Base-by-base conservation (phyloP, 2,329 filamentous ascomycete genomes). In the Tolypocladium album region DNA sequence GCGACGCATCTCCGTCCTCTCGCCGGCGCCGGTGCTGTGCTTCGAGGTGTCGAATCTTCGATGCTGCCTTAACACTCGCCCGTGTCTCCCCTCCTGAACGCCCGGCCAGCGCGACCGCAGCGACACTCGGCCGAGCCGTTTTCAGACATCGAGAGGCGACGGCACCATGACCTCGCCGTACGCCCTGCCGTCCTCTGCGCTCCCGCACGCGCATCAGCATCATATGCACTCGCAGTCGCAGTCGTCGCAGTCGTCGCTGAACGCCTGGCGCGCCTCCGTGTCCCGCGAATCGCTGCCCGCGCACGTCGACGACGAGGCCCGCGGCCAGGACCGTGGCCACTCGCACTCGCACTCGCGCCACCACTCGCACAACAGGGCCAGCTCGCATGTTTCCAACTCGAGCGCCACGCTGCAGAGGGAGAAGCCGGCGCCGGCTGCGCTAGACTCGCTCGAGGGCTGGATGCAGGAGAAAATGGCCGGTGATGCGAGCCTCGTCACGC, bases 101-200 rank as follows among this genome's bases (percentile, higher is more conserved):
- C 42, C 27, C 13, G 13, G 57, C 34, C 42, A 47, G 22, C 34
- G 12, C 45, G 43, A 24, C 42, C 43, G 31, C 40, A 47, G 17
- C 24, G 36, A 38, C 38, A 20, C 20, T 9, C 15, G 43, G 34
- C 17, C 45, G 55, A 60, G 38, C 55, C 55, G 59, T 43, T 60
- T 55, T 8, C 38, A 45, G 43, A 31, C 56, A 47, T 36, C 8
- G 47, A 52, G n/a, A n/a, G 24, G 15, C 31, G 34, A 55, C n/a
- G 36, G 13, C 45, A 40, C 2, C 15, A 82, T 82, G 78, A 76
- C 79, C 61, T 79, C 81, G 43, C 78, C 82, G 27, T 84, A 82
- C 67, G 74, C 77, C 58, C 70, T 84, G 59, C 82, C 82, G n/a
- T 76, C 79, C 42, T 75, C 80, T 42, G 74, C 79, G 45, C 69